These are phyloP conservation scores for Didymellaceae sp. DNA, from an alignment of 2,329 filamentous ascomycete species.

Conservation along the genomic window DNA sequence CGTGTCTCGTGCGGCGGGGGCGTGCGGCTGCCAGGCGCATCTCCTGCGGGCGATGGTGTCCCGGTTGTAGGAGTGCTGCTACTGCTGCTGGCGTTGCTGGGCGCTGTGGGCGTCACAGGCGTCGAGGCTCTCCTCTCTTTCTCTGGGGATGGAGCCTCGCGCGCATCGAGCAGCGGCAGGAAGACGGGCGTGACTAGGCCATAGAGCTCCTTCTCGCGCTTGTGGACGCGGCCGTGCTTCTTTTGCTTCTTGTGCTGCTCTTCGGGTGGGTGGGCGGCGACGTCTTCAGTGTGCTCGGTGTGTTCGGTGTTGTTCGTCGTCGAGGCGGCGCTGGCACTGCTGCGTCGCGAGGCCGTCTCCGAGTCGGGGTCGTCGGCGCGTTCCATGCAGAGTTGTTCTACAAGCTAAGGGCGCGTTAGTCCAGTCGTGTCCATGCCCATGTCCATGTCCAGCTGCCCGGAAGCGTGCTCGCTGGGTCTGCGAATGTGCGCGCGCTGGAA, in stretches of 20 bases:
- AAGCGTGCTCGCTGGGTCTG: no score
- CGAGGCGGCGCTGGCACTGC: conserved; percentile 5
- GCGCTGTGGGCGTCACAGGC: conserved; percentile 15
- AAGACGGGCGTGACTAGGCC: conserved; percentile 47
- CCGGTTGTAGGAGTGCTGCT: conserved; percentile 1
- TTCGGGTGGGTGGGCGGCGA: conserved; percentile 4
- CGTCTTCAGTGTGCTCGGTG: conserved; percentile 1
- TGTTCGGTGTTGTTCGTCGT: background rate
- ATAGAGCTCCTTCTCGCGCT: conserved; percentile 47
- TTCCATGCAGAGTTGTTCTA: conserved; percentile 43
- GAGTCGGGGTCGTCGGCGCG: conserved; percentile 27
- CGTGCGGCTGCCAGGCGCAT: conserved; percentile 19
- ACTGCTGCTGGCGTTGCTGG: conserved; percentile 12
- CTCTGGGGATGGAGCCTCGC: conserved; percentile 28
- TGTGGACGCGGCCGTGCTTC: conserved; percentile 47
- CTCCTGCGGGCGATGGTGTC: conserved; percentile 17
- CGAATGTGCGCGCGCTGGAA: conserved; percentile 9
- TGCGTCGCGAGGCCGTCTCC: conserved; percentile 18
- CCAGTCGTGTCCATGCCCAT: no score
- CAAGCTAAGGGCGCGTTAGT: conserved; percentile 36
- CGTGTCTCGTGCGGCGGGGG: conserved; percentile 18
- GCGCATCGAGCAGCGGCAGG: conserved; percentile 45
- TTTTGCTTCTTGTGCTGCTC: conserved; percentile 40
- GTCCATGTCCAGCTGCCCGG: no score
- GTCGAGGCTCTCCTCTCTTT: conserved; percentile 35